Evolutionary conservation across 108 stramenopile genomes (phyloP), one percentile per base, ranked within the genome.

Genomic region (Skeletonema costatum): DNA sequence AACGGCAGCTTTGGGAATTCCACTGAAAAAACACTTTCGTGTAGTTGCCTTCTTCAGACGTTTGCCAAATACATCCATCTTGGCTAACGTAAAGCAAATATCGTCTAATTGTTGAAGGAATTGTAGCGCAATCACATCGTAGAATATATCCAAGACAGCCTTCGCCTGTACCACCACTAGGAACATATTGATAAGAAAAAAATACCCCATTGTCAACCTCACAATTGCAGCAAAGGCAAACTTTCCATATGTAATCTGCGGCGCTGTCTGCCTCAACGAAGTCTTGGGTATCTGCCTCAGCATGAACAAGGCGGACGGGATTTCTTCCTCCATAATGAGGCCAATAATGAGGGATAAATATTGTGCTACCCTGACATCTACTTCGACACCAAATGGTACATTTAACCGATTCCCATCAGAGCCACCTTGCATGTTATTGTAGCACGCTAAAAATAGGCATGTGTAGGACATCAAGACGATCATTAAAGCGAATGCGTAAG

Each of bases 251-350:
- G 38, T 64, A 10, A 56, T 56, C 2, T 56, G 53, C n/a, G 53
- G 53, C 53, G 53, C 25, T 53, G 51, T 66, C 12, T 60, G 2
- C 14, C 29, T 32, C 8, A 78, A 58, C 2, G 77, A 78, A 19
- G 36, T 10, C 32, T 67, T 71, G 44, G 77, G 56, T 35, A 78
- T 78, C 65, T 59, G 65, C 33, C 44, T 48, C 17, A 78, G 58
- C 60, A 78, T 53, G 32, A 60, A 66, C 11, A 71, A 21, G 14
- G 70, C 33, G 1, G 48, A 66, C 2, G 77, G 77, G 17, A 78
- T 78, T 38, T 78, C 77, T 50, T 78, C 77, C 53, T 78, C 77
- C 77, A 78, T 78, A 4, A 72, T 11, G 1, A 78, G 48, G 0
- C 59, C 77, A 53, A 70, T 19, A 6, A 70, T 32, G 0, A 53